These are phyloP conservation scores for Fusarium newnesense DNA, from an alignment of 2,329 filamentous ascomycete species.

Conservation along the genomic window DNA sequence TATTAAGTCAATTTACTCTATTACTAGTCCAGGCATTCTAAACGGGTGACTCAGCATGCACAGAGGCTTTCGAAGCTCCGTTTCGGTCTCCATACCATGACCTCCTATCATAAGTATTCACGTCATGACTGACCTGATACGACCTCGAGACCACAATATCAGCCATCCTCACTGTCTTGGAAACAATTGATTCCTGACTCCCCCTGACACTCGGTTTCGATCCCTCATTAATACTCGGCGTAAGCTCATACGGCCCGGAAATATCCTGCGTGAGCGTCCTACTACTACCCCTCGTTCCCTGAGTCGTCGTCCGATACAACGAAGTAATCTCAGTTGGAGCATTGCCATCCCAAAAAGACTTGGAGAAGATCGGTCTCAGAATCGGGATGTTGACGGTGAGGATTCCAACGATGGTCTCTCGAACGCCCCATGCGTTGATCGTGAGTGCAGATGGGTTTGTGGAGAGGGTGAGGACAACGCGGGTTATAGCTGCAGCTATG, in stretches of 20 bases:
- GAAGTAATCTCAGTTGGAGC: not conserved
- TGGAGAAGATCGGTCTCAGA: constrained; percentile 23
- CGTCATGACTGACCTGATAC: constrained; percentile 22
- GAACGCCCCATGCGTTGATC: constrained; percentile 43
- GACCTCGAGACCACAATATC: constrained; percentile 25
- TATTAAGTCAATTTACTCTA: no score
- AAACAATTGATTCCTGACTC: constrained; percentile 31
- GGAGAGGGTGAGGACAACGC: constrained; percentile 34
- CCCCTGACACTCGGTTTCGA: not conserved
- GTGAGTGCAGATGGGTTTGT: constrained; percentile 38
- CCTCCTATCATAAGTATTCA: not conserved
- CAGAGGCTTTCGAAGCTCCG: constrained; percentile 11
- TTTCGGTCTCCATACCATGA: constrained; percentile 19
- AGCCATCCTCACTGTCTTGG: not conserved
- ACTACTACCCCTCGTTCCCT: accelerated
- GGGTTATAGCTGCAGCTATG: constrained; percentile 41
- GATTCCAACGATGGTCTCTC: constrained; percentile 51
- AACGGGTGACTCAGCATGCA: constrained; percentile 11
- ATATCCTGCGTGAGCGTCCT: not conserved
- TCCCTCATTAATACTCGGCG: constrained; percentile 8
- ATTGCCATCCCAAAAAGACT: constrained; percentile 14
- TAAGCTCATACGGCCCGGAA: constrained; percentile 25
- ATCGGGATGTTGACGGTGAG: constrained; percentile 49
- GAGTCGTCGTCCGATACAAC: not conserved
- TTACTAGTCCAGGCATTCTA: not conserved